phyloP scores from a whole-genome alignment of 768 basidiomycete genomes.

The Boletus sensibilis region DNA sequence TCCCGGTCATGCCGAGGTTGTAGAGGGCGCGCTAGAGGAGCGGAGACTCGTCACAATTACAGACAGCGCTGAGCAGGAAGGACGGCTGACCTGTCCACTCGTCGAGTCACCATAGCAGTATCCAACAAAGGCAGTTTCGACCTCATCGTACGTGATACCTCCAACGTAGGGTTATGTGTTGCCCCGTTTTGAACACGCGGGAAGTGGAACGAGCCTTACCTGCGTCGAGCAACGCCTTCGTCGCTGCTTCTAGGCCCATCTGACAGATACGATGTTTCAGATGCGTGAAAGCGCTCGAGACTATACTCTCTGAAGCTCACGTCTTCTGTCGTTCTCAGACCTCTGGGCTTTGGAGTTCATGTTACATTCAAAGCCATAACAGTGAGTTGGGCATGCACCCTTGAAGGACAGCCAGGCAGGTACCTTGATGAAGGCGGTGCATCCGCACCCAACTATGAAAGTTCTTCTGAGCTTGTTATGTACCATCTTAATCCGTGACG shows the following conservation, averaged over 20 bases:
- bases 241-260: conserved; percentile 88
- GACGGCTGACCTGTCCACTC: conserved; percentile 60
- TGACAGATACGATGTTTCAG: conserved; percentile 26
- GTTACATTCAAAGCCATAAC: neutral
- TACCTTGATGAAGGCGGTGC: conserved; percentile 23
- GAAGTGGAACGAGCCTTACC: conserved; percentile 38
- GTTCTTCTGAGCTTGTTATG: conserved; percentile 10
- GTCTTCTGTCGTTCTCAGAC: conserved; percentile 66
- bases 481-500: neutral
- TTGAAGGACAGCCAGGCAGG: neutral
- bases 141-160: conserved; percentile 81
- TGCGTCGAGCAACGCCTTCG: conserved; percentile 84
- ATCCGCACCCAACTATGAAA: conserved; percentile 21
- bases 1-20: conserved; percentile 78
- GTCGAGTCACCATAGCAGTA: conserved; percentile 83
- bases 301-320: conserved; percentile 36
- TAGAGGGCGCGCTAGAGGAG: conserved; percentile 65
- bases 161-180: neutral
- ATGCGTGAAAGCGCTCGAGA: neutral
- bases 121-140: conserved; percentile 74
- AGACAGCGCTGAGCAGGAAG: neutral
- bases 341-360: conserved; percentile 52
- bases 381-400: neutral
- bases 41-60: neutral
- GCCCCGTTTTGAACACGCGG: neutral